Evolutionary conservation across 805 yeast species (phyloP).

Genomic region (Saturnispora zaruensis): DNA sequence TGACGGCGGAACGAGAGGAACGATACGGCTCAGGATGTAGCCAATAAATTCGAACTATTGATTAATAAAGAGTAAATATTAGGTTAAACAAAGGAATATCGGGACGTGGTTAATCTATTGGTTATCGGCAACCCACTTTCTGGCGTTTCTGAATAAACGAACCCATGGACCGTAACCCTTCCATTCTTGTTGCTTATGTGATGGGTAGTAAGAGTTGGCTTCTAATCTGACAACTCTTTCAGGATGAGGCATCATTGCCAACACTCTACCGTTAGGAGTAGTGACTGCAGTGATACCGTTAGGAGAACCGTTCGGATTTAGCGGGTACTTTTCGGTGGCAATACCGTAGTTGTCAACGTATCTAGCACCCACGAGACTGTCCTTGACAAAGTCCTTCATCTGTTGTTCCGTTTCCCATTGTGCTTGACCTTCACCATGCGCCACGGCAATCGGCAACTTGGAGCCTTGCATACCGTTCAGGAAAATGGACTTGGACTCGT

Average conservation of each 20-base stretch:
- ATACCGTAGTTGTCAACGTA: constrained; percentile 89
- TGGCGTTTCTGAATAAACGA: constrained; percentile 81
- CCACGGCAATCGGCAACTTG: constrained; percentile 90
- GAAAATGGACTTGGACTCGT: constrained; percentile 52
- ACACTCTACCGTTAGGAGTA: constrained; percentile 86
- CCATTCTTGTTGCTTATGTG: constrained; percentile 51
- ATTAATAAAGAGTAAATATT: neutral
- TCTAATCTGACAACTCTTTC: constrained; percentile 87
- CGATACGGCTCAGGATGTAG: constrained; percentile 1
- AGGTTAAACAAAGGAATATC: neutral
- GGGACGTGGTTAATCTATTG: constrained; percentile 1
- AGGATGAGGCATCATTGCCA: constrained; percentile 99
- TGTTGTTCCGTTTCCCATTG: constrained; percentile 43
- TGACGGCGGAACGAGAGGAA: constrained; percentile 5
- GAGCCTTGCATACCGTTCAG: constrained; percentile 90
- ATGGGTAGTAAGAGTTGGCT: constrained; percentile 86
- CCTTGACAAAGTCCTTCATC: constrained; percentile 39
- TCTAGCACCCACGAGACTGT: constrained; percentile 57
- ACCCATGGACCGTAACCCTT: constrained; percentile 93
- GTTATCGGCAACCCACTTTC: constrained; percentile 69
- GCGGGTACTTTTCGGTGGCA: constrained; percentile 76
- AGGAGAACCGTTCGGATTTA: constrained; percentile 94
- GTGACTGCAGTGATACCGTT: constrained; percentile 88
- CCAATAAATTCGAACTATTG: neutral
- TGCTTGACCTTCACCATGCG: constrained; percentile 98